Base-by-base conservation (phyloP, 257 asterid genomes). In the Eucommia ulmoides region DNA sequence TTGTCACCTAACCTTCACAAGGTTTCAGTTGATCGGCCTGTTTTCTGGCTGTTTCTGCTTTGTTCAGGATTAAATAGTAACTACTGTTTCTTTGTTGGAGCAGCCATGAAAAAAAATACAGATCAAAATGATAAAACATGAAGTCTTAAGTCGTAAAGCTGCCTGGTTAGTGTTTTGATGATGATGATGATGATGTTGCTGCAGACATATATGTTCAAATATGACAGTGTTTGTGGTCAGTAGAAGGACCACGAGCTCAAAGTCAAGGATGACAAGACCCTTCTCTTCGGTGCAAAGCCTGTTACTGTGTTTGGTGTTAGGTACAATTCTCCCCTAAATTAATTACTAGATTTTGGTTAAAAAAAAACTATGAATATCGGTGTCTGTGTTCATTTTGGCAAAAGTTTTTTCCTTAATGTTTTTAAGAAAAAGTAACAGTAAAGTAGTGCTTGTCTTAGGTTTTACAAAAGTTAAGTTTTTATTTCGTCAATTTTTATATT, bases 121-220 rank as follows among this genome's bases (percentile, higher is more conserved):
- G n/a, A n/a, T n/a, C n/a, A n/a, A n/a, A n/a, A n/a, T n/a, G n/a
- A n/a, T n/a, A n/a, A n/a, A n/a, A n/a, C n/a, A n/a, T n/a, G n/a
- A n/a, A n/a, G n/a, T n/a, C n/a, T n/a, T n/a, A n/a, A n/a, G n/a
- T n/a, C n/a, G n/a, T n/a, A n/a, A n/a, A n/a, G n/a, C n/a, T n/a
- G n/a, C n/a, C n/a, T n/a, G n/a, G n/a, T n/a, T n/a, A n/a, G n/a
- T n/a, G n/a, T n/a, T n/a, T n/a, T n/a, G n/a, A n/a, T n/a, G n/a
- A n/a, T n/a, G n/a, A n/a, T n/a, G n/a, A n/a, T n/a, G n/a, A n/a
- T n/a, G n/a, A n/a, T n/a, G n/a, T 50, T 22, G 41, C 45, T 54
- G n/a, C 70, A 86, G 94, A 75, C 81, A 12, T 86, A 82, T 57
- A 86, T 86, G 96, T 86, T 86, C 74, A 86, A 86, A 68, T 83